Evolutionary conservation across 2,329 filamentous ascomycete species (phyloP).

Genomic region (Botrytis medusae): DNA sequence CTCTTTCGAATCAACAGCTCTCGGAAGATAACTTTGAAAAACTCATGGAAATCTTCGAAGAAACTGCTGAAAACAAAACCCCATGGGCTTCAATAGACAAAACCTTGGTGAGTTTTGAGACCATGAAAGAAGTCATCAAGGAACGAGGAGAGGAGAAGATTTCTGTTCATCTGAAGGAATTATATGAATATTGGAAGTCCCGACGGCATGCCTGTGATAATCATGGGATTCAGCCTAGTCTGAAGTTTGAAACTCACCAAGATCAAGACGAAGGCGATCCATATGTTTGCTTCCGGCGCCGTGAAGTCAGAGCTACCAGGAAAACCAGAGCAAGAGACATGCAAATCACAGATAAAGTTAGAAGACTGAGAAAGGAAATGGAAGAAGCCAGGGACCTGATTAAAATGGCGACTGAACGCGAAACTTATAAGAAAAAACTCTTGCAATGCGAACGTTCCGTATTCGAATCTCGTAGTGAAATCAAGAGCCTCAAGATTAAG

Average conservation of each 20-base stretch:
- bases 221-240: conserved; percentile 68
- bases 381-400: conserved; percentile 85
- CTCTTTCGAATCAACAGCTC: conserved; percentile 59
- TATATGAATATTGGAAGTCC: conserved; percentile 88
- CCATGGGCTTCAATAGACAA: conserved; percentile 90
- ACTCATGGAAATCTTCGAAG: conserved; percentile 93
- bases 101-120: conserved; percentile 73
- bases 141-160: conserved; percentile 50
- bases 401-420: conserved; percentile 73
- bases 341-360: conserved; percentile 91
- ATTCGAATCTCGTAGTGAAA: conserved; percentile 76
- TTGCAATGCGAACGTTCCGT: conserved; percentile 72
- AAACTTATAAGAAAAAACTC: conserved; percentile 74
- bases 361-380: conserved; percentile 84
- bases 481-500: conserved; percentile 86
- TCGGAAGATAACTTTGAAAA: conserved; percentile 91
- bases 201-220: conserved; percentile 67
- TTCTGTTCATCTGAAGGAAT: conserved; percentile 63
- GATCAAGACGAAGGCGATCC: conserved; percentile 95
- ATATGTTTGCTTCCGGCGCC: conserved; percentile 95
- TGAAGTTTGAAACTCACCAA: conserved; percentile 93
- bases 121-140: conserved; percentile 68
- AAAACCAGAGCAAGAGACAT: conserved; percentile 94
- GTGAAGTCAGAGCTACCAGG: conserved; percentile 89
- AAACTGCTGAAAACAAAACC: conserved; percentile 77